Evolutionary conservation across 768 basidiomycete species (phyloP).

Genomic region (Termitomyces sp.): DNA sequence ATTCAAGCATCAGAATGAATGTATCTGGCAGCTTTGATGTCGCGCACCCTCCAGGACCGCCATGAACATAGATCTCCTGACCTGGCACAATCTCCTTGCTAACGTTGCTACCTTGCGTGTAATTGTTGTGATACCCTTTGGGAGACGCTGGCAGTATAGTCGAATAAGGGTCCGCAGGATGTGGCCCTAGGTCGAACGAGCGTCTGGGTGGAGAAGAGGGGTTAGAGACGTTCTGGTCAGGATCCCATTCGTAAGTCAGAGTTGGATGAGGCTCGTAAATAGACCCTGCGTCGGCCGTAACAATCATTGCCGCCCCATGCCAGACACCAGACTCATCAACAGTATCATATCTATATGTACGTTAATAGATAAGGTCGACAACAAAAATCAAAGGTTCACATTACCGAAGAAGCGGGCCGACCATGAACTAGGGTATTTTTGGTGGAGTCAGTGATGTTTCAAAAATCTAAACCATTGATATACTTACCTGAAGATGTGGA

Average conservation of each 20-base stretch:
- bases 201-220: conserved; percentile 15
- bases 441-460: conserved; percentile 2
- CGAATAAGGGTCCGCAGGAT: conserved; percentile 72
- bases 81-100: conserved; percentile 45
- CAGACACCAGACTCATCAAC: conserved; percentile 75
- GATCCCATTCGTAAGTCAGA: conserved; percentile 74
- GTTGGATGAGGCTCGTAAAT: conserved; percentile 71
- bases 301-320: conserved; percentile 85
- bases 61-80: conserved; percentile 74
- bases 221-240: conserved; percentile 29
- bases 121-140: conserved; percentile 15
- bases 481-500: conserved; percentile 68
- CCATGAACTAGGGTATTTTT: conserved; percentile 64
- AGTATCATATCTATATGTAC: conserved; percentile 70
- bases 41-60: conserved; percentile 48
- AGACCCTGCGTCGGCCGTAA: conserved; percentile 81
- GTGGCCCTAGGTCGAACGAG: conserved; percentile 61
- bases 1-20: background rate
- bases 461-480: background rate
- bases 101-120: conserved; percentile 25
- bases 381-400: conserved; percentile 6
- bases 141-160: conserved; percentile 31
- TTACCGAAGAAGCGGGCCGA: conserved; percentile 76
- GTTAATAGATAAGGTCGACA: background rate
- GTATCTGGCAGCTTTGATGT: conserved; percentile 5